Evolutionary conservation across 371 early-diverging fungal species (phyloP), one percentile per base, ranked within the genome.

Genomic region (Mortierella sp.): DNA sequence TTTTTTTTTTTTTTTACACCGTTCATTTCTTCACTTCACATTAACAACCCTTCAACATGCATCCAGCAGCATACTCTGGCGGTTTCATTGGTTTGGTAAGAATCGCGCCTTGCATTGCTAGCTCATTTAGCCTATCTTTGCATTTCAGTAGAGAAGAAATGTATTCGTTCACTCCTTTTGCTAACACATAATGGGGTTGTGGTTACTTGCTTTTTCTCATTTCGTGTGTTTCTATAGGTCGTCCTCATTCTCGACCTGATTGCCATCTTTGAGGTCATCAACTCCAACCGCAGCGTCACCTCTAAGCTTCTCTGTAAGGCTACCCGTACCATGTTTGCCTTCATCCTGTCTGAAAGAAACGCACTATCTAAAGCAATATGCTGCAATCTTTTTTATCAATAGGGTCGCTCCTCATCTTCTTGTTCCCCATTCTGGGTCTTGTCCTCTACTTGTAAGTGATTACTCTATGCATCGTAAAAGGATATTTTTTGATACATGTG

Each of bases 401-500:
- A 74, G 89, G 89, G 91, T 85, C 89, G 43, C 81, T 89, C 20
- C 83, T 90, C 8, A 86, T 90, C 74, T 90, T 90, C 78, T 80
- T 90, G 84, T 90, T 90, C 84, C 91, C 91, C 32, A 76, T 90
- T 26, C 72, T 88, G 63, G 91, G 91, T 10, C 78, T 90, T 57
- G 77, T 90, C 55, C 73, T 89, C 62, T 90, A 90, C 77, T 90
- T 89, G 90, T 90, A 89, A 88, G 90, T 87, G 16, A 39, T 28
- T 26, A 14, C 4, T 28, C 9, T 26, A 55, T 11, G 55, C 55
- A 10, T 16, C 35, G 18, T 12, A 16, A 52, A 52, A n/a, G 52
- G 8, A 35, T 0, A 35, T 22, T 22, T 6, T 52, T 52, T 52
- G 52, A 10, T 0, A 24, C 22, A 12, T 45, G 16, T 12, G 28